A percentile compares a stretch with the other conserved stretches of the same genome.
These are phyloP conservation scores for Cyberlindnera mrakii DNA, from an alignment of 805 yeast species.

Conservation along the genomic window DNA sequence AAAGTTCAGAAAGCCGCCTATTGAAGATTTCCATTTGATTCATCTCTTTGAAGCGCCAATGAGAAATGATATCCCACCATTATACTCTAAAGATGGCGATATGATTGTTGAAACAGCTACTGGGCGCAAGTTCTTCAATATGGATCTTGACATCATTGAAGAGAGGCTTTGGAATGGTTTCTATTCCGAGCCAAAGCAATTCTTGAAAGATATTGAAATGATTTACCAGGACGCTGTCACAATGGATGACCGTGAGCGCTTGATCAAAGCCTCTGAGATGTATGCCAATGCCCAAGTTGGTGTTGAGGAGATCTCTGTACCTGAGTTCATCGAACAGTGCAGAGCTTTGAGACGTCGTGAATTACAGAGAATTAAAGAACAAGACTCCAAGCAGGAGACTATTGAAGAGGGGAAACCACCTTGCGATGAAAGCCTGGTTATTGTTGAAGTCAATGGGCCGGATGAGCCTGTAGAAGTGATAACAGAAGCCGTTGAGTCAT, in stretches of 20 bases:
- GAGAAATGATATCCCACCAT: conserved; percentile 34
- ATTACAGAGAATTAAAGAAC: conserved; percentile 33
- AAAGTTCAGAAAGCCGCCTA: conserved; percentile 82
- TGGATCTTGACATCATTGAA: conserved; percentile 91
- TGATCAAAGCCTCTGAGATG: conserved; percentile 86
- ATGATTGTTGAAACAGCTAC: conserved; percentile 79
- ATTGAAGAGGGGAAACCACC: neutral
- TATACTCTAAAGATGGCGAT: conserved; percentile 51
- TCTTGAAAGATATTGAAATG: conserved; percentile 75
- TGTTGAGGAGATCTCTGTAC: conserved; percentile 76
- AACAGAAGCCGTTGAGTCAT: no score
- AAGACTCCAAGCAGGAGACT: neutral
- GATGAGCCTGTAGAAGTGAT: no score
- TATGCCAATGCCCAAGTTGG: conserved; percentile 94
- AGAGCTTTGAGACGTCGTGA: conserved; percentile 67
- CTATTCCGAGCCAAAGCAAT: conserved; percentile 89
- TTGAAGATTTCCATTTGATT: conserved; percentile 67
- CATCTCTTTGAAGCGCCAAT: conserved; percentile 60
- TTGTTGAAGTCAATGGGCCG: neutral
- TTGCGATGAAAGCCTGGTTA: neutral
- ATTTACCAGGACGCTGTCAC: conserved; percentile 74
- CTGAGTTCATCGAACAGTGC: conserved; percentile 73
- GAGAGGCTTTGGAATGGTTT: conserved; percentile 96
- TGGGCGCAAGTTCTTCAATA: conserved; percentile 69
- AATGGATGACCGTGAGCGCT: conserved; percentile 77